Evolutionary conservation across 306 rosid genomes (phyloP).

Genomic region (Castanea sativa): DNA sequence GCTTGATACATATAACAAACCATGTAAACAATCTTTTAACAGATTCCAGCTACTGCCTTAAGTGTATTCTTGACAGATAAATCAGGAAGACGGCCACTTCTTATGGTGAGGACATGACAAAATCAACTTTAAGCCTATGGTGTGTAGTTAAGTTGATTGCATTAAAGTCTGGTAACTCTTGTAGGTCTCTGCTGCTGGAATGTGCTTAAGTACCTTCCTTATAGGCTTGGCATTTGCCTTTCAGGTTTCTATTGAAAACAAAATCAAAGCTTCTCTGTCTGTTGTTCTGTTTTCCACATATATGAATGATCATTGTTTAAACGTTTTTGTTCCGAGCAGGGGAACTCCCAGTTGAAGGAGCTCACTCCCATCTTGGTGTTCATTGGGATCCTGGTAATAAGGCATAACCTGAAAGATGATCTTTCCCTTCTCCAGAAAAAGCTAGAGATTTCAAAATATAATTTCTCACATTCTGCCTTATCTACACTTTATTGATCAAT

Average conservation of each 20-base stretch:
- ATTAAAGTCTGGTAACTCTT: too few relatives aligned
- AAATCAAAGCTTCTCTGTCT: not conserved
- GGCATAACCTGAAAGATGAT: too few relatives aligned
- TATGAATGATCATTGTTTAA: not conserved
- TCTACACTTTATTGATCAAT: too few relatives aligned
- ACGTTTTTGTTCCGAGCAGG: not conserved
- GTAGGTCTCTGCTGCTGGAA: slow-evolving; percentile 54
- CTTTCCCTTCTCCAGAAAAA: too few relatives aligned
- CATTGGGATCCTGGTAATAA: not conserved
- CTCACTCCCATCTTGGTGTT: slow-evolving; percentile 12
- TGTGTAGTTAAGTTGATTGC: too few relatives aligned
- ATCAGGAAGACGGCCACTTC: too few relatives aligned
- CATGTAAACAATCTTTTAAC: slow-evolving; percentile 2
- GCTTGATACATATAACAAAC: slow-evolving; percentile 1
- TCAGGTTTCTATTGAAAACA: slow-evolving; percentile 43
- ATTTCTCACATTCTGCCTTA: too few relatives aligned
- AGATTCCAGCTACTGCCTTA: slow-evolving; percentile 58
- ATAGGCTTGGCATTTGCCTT: slow-evolving; percentile 54
- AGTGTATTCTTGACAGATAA: slow-evolving; percentile 15
- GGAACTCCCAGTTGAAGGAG: not conserved
- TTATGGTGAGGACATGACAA: too few relatives aligned
- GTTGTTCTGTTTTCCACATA: not conserved
- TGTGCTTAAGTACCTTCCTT: slow-evolving; percentile 64
- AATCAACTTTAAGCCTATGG: too few relatives aligned
- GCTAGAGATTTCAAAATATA: too few relatives aligned